phyloP scores from a whole-genome alignment of 2,329 filamentous ascomycete genomes.

The Lomentospora prolificans region DNA sequence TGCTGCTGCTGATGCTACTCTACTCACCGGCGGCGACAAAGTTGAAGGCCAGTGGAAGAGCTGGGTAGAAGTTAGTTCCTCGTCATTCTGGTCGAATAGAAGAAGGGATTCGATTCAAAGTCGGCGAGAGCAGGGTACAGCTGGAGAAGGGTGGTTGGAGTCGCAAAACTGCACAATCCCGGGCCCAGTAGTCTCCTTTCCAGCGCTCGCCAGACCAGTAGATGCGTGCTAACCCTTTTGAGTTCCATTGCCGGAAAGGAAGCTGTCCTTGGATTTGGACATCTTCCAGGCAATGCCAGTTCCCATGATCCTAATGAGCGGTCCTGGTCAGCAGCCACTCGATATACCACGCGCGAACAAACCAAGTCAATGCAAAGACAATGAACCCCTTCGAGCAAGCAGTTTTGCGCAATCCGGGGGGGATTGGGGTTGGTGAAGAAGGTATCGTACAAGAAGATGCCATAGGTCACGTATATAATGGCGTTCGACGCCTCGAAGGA shows the following conservation, averaged over 20 bases:
- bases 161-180: background rate
- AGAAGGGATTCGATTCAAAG: background rate
- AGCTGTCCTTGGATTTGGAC: slow-evolving; percentile 59
- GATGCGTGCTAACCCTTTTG: slow-evolving; percentile 60
- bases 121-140: background rate
- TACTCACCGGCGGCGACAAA: slow-evolving; percentile 90
- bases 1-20: slow-evolving; percentile 17
- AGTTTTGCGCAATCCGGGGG: no score
- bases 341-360: slow-evolving; percentile 1
- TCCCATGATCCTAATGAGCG: slow-evolving; percentile 47
- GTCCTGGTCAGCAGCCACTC: slow-evolving; percentile 12
- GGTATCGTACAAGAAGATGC: slow-evolving; percentile 57
- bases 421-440: background rate
- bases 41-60: slow-evolving; percentile 72
- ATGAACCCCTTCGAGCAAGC: no score
- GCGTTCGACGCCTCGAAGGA: slow-evolving; percentile 71
- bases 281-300: slow-evolving; percentile 47
- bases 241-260: slow-evolving; percentile 67
- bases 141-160: background rate
- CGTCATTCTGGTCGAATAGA: background rate
- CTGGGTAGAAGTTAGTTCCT: slow-evolving; percentile 29
- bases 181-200: no score
- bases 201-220: background rate
- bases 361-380: background rate
- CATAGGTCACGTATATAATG: slow-evolving; percentile 73